Base-by-base conservation (phyloP, 169 alveolate species). In the Cystoisospora suis region DNA sequence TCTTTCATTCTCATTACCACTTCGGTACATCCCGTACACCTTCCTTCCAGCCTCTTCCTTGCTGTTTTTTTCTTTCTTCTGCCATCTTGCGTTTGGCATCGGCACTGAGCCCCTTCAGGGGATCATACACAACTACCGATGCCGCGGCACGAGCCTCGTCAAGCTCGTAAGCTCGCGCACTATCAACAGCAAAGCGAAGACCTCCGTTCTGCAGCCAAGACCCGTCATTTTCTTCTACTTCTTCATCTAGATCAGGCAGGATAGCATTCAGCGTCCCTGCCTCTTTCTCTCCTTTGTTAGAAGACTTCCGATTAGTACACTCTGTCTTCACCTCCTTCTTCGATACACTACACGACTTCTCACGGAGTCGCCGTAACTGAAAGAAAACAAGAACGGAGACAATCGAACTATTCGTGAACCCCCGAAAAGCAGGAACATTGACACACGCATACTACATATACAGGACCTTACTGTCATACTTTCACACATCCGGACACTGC, bases 181-280 rank as follows among this genome's bases (percentile, higher is more conserved):
- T 79, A 72, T 88, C 92, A 34, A 88, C 80, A 5, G 92, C 88
- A 72, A 88, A 88, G 27, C 44, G 20, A 23, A 88, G 88, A 17
- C 92, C 92, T 4, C 88, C 88, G 6, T 44, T 65, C 44, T 34
- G n/a, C 29, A 46, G 46, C 92, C 92, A 88, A 5, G 75, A 53
- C 34, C 87, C 69, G 0, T 42, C 91, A 27, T 32, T 29, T 61
- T 87, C 91, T 5, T 72, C 83, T 5, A 72, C 32, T 72, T 72
- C 83, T 34, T 72, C 83, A 38, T 72, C 83, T 32, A 72, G 45
- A 40, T 72, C 83, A 2, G 83, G 83, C 1, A 72, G 83, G 17
- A 72, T 6, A n/a, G 83, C 83, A 38, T 72, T 72, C 53, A 72
- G 20, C 1, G 83, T 72, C 27, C 83, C 83, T 3, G 83, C 56